Percentiles rank a stretch among this genome's conserved stretches.
Evolutionary conservation across 768 basidiomycete genomes (phyloP).

Genomic region (Russula griseocarnosa): DNA sequence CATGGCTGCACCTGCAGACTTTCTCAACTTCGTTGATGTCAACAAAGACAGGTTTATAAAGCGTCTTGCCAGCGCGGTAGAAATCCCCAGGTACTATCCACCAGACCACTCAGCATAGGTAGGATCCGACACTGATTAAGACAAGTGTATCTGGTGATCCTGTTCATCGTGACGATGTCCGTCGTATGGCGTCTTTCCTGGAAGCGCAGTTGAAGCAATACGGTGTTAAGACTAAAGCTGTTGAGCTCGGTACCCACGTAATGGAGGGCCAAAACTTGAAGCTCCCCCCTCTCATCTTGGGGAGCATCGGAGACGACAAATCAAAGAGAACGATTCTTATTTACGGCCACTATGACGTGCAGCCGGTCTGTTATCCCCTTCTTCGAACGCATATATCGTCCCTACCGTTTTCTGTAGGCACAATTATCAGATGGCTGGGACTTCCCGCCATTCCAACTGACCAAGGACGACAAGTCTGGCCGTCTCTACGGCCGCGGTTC

Average conservation of each 20-base stretch:
- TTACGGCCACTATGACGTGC: constrained; percentile 95
- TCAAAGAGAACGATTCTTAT: constrained; percentile 91
- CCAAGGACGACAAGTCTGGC: constrained; percentile 47
- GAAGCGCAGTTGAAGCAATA: constrained; percentile 66
- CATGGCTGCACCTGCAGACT: constrained; percentile 38
- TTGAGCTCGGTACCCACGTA: constrained; percentile 71
- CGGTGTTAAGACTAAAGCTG: constrained; percentile 71
- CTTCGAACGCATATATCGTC: not conserved
- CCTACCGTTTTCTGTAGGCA: constrained; percentile 33
- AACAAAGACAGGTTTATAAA: constrained; percentile 73
- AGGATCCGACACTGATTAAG: constrained; percentile 2
- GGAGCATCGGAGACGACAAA: constrained; percentile 73
- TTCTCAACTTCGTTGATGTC: constrained; percentile 55
- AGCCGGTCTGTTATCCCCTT: constrained; percentile 57
- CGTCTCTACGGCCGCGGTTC: constrained; percentile 82
- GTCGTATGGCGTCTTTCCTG: constrained; percentile 84
- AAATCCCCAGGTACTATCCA: constrained; percentile 62
- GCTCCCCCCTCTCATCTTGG: constrained; percentile 83
- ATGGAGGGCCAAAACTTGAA: constrained; percentile 67
- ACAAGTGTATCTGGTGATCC: constrained; percentile 65
- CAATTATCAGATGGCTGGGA: constrained; percentile 75
- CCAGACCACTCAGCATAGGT: not conserved
- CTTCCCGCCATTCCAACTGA: constrained; percentile 78
- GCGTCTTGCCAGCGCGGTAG: constrained; percentile 75
- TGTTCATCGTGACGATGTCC: constrained; percentile 66